Base-by-base conservation (phyloP, 2,329 filamentous ascomycete species). In the Aspergillus sp. region DNA sequence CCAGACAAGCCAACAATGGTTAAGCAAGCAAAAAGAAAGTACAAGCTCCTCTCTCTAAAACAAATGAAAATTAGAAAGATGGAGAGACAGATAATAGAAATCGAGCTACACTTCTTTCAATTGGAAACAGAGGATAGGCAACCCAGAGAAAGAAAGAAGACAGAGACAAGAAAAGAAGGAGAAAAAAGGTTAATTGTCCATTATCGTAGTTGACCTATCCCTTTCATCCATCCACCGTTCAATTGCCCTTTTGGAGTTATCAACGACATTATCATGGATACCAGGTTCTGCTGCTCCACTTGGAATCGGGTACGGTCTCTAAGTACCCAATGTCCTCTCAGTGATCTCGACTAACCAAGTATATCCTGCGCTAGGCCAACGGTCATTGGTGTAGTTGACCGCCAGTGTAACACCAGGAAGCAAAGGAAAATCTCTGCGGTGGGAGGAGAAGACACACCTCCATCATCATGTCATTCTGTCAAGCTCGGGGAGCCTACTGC, bases 391-490 rank as follows among this genome's bases (percentile, higher is more conserved):
- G 36, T 43, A 32, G 21, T 15, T 28, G 43, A 30, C 38, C 32
- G 25, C 30, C 47, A 36, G 52, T 57, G 59, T 57, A 57, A 57
- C 55, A 54, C 48, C 36, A 17, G 10, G 23, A 43, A 17, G 36
- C 23, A 48, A 12, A 19, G 36, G 30, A 48, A 28, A 19, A 36
- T 36, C 50, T 53, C 30, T 53, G n/a, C 19, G 49, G 48, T 41
- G 21, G 43, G 32, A 57, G 39, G 21, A 53, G 48, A 58, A 50
- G 23, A 56, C 59, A 61, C 58, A 36, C 32, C 32, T 13, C 32
- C 32, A 36, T 52, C 52, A 58, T 58, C 36, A 47, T 38, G 13
- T 52, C 47, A 32, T 41, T 39, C 15, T 32, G 28, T 57, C 53
- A 57, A 60, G 60, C 45, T 58, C 54, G 39, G 54, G 32, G 23